These are phyloP conservation scores for Calonectria naviculata DNA, from an alignment of 2,329 filamentous ascomycete genomes.

Conservation along the genomic window DNA sequence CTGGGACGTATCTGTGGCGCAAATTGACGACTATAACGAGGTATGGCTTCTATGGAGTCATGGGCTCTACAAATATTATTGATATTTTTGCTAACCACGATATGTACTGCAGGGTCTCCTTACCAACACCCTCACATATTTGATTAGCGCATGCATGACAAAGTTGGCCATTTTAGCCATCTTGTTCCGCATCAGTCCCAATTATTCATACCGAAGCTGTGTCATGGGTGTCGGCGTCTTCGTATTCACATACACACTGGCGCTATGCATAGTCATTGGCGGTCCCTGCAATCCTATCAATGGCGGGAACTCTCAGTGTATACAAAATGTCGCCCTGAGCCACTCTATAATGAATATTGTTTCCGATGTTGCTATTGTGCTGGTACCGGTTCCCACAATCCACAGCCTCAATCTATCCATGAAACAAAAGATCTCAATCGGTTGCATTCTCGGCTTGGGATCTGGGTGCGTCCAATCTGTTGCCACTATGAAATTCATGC, in stretches of 20 bases:
- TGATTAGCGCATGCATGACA: not conserved
- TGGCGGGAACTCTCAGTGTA: not conserved
- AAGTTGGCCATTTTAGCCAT: conserved; percentile 4
- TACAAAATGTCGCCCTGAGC: not conserved
- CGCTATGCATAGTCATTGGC: not conserved
- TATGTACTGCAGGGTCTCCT: not conserved
- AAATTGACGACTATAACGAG: not conserved
- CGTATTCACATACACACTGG: not conserved
- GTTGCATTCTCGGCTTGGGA: not conserved
- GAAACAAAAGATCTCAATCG: not conserved
- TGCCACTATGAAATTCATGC: not conserved
- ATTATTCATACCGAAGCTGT: not conserved
- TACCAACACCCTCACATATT: not conserved
- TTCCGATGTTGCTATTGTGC: not conserved
- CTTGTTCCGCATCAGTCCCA: not conserved
- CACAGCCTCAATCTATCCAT: not conserved
- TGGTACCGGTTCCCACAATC: not conserved
- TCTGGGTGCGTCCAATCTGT: not conserved
- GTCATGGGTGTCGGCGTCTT: not conserved
- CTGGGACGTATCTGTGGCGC: not conserved
- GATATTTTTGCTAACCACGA: not conserved
- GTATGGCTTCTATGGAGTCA: not conserved
- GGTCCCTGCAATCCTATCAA: not conserved
- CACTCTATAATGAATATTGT: not conserved
- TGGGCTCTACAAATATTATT: not conserved